Base-by-base conservation (phyloP, 2,329 filamentous ascomycete genomes). In the Calonectria naviculata region DNA sequence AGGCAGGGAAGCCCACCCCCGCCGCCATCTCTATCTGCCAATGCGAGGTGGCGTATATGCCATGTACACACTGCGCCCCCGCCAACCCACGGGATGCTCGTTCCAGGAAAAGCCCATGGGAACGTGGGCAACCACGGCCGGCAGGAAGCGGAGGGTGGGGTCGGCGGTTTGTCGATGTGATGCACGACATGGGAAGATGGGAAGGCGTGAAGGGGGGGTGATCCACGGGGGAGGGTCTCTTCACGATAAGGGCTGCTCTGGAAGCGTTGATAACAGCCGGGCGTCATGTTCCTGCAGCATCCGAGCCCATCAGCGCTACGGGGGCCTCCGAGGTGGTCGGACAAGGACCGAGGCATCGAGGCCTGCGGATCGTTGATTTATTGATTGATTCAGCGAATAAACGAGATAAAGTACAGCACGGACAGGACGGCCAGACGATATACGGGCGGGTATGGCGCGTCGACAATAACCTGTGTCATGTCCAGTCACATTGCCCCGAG, bases 371-470 rank as follows among this genome's bases (percentile, higher is more conserved):
- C n/a, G 26, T 41, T 15, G 38, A 41, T 29, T 61, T 36, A 44
- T 42, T 60, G 56, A 56, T 21, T 61, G 56, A 61, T 6, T 15
- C n/a, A n/a, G n/a, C n/a, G 62, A 17, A 56, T 49, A 47, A 38
- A 58, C 24, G 21, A 58, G 52, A 58, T 58, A 58, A 26, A 36
- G 24, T 19, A 15, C 21, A 28, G 52, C 52, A 58, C 52, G 34
- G 52, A 38, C 52, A 58, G n/a, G 29, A 34, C 28, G 8, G 6
- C 31, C 28, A 36, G 29, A 36, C 19, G n/a, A 34, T 28, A 52
- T 29, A 69, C 36, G 28, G 69, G 69, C 69, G 69, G 69, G 47
- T 68, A 65, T 54, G 61, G 69, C 65, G 69, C 69, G 21, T 65
- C 52, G 5, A 41, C 31, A 62, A 60, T 47, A 62, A 28, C 56